A percentile compares a stretch with the other conserved stretches of the same genome.
phyloP scores from a whole-genome alignment of 2,329 filamentous ascomycete genomes.

The Trichoderma sp. region DNA sequence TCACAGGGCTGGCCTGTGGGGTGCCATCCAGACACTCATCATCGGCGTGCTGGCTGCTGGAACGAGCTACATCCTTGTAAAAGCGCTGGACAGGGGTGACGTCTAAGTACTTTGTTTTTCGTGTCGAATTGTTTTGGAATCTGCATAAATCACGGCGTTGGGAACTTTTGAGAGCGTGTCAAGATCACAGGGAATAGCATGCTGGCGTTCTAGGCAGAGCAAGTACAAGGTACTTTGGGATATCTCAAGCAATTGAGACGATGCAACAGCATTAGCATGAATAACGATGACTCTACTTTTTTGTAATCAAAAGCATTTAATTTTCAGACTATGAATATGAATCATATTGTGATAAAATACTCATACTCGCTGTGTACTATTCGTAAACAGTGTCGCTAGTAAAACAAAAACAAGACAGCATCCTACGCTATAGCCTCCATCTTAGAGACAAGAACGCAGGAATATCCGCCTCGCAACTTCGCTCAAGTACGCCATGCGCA shows the following conservation, averaged over 20 bases:
- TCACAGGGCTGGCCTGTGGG: conserved; percentile 56
- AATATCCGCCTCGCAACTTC: neutral
- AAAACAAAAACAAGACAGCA: neutral
- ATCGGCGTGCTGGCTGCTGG: conserved; percentile 67
- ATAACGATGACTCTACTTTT: neutral
- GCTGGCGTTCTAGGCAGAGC: neutral
- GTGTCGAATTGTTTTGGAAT: neutral
- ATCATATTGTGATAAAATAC: neutral
- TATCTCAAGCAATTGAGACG: neutral
- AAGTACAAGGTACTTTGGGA: neutral
- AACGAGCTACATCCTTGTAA: conserved; percentile 64
- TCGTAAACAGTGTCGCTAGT: neutral
- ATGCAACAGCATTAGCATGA: neutral
- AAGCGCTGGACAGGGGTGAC: conserved; percentile 49
- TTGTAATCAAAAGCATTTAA: neutral
- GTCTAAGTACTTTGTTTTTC: conserved; percentile 1
- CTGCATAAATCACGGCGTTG: conserved; percentile 21
- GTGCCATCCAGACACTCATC: conserved; percentile 64
- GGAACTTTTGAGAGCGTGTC: neutral
- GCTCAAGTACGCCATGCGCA: neutral
- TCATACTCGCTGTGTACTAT: neutral
- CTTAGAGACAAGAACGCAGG: too few relatives aligned
- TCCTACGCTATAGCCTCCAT: neutral
- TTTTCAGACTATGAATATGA: neutral
- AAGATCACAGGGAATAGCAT: neutral